Conservation (phyloP, 805 yeast genomes). For the Citeromyces nyonsensis region DNA sequence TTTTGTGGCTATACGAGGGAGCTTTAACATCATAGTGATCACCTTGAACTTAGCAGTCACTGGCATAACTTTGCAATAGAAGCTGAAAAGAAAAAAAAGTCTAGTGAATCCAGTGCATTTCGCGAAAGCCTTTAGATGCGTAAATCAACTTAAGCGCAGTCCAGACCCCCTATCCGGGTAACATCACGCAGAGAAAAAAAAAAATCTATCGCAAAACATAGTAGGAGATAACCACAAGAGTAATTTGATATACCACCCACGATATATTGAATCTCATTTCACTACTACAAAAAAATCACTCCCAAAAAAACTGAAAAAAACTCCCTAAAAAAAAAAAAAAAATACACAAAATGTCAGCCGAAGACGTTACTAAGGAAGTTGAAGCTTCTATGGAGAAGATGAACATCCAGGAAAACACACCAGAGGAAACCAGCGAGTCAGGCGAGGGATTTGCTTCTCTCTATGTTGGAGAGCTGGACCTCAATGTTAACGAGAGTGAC, state of each 20-base stretch:
- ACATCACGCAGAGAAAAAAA: no score
- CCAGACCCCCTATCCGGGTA: not conserved
- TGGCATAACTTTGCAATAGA: no score
- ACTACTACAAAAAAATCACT: no score
- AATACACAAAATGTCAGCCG: conserved; percentile 13
- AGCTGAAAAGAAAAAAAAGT: no score
- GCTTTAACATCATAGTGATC: no score
- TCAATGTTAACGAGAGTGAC: conserved; percentile 83
- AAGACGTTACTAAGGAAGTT: conserved; percentile 13
- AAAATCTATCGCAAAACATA: no score
- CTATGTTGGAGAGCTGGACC: conserved; percentile 95
- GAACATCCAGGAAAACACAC: conserved; percentile 9
- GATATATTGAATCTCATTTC: no score
- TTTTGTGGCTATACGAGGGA: no score
- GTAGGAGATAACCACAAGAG: no score
- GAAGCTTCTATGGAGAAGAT: conserved; percentile 11
- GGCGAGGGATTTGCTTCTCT: conserved; percentile 66
- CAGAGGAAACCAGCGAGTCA: conserved; percentile 17
- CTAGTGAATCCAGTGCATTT: no score
- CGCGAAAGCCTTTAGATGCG: not conserved
- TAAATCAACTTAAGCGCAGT: not conserved
- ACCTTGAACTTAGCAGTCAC: no score
- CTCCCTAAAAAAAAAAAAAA: conserved; percentile 5
- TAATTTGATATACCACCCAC: no score
- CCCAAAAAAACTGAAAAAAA: conserved; percentile 4